phyloP scores from a whole-genome alignment of 345 rosid genomes.

The Gossypium australe region DNA sequence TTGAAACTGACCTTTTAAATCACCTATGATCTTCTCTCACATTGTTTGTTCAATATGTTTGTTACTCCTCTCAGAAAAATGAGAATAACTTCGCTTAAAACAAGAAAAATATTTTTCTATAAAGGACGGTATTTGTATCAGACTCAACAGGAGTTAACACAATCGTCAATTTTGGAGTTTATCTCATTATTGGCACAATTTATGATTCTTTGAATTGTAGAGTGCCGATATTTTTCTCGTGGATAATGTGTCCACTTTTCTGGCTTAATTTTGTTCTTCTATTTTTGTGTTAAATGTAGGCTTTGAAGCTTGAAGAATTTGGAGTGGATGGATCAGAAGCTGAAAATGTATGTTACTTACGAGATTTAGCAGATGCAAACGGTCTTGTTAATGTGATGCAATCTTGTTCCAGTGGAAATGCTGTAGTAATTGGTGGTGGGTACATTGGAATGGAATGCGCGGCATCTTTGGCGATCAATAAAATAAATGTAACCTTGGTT shows the following conservation, averaged over 20 bases:
- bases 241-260: neutral
- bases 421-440: constrained; percentile 97
- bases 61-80: neutral
- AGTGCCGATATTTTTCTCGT: neutral
- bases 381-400: constrained; percentile 65
- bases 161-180: neutral
- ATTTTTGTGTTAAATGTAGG: constrained; percentile 32
- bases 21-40: neutral
- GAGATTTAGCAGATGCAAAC: constrained; percentile 84
- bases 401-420: constrained; percentile 71
- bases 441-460: constrained; percentile 99
- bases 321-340: constrained; percentile 84
- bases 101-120: neutral
- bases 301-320: constrained; percentile 96
- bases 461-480: constrained; percentile 89
- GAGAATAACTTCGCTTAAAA: neutral
- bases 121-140: neutral
- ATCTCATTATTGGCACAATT: neutral
- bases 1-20: constrained; percentile 34
- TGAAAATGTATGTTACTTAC: constrained; percentile 84
- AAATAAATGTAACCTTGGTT: constrained; percentile 90
- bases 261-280: constrained; percentile 5
- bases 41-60: neutral
- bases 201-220: neutral
- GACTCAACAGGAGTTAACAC: neutral